A percentile compares a stretch with the other conserved stretches of the same genome.
phyloP scores from a whole-genome alignment of 2,329 filamentous ascomycete species.

The Fusarium sp. region DNA sequence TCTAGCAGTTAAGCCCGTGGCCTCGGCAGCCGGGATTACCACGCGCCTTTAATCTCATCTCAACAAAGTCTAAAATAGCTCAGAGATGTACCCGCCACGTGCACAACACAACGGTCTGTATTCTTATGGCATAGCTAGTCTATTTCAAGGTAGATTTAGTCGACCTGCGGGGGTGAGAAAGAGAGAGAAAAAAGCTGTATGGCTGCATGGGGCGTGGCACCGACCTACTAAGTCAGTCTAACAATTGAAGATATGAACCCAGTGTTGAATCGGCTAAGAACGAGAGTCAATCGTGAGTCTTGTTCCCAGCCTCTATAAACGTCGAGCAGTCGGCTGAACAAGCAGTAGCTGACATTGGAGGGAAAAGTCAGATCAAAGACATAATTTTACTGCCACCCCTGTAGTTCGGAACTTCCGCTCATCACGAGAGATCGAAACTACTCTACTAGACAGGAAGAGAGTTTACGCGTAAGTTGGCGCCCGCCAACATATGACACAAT shows the following conservation, averaged over 20 bases:
- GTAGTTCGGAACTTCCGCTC: neutral
- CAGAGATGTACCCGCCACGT: constrained; percentile 13
- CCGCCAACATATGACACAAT: neutral
- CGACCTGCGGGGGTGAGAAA: neutral
- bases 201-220: neutral
- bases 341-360: neutral
- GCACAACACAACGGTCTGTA: constrained; percentile 1
- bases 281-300: neutral
- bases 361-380: neutral
- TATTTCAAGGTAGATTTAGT: neutral
- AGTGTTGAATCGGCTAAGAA: neutral
- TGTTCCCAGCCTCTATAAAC: neutral
- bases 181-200: neutral
- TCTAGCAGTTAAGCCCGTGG: constrained; percentile 1
- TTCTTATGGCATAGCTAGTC: neutral
- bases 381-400: neutral
- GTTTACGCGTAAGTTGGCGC: neutral
- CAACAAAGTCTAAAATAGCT: neutral
- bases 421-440: neutral
- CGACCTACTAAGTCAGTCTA: neutral
- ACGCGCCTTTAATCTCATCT: neutral
- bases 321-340: neutral
- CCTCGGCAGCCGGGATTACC: neutral
- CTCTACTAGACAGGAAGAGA: neutral
- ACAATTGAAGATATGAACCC: neutral